Conservation (phyloP, 2,329 filamentous ascomycete genomes). For the Scedosporium dehoogii region DNA sequence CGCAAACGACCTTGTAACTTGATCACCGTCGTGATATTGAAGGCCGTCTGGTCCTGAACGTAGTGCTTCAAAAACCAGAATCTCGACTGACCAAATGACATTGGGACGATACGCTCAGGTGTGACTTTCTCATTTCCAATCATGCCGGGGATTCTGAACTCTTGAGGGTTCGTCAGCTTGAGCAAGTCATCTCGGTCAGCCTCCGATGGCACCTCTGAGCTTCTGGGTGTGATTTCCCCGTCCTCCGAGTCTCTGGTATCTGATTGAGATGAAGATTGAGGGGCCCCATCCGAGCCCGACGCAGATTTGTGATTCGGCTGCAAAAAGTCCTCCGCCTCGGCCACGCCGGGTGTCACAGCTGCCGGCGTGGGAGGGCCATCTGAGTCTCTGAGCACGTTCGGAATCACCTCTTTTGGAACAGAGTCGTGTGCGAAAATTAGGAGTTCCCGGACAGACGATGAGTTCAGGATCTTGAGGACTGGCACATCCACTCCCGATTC, state of each 20-base stretch:
- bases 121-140: background rate
- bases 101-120: constrained; percentile 11
- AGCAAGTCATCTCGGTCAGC: background rate
- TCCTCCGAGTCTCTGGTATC: background rate
- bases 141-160: background rate
- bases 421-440: background rate
- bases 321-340: background rate
- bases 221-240: background rate
- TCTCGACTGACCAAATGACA: constrained; percentile 27
- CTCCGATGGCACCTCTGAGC: background rate
- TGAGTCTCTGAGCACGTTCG: background rate
- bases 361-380: background rate
- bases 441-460: background rate
- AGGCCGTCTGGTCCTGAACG: constrained; percentile 25
- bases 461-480: constrained; percentile 26
- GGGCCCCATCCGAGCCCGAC: background rate
- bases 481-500: constrained; percentile 32
- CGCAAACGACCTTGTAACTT: constrained; percentile 21
- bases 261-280: background rate
- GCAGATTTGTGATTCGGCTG: background rate
- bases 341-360: background rate
- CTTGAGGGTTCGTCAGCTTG: background rate
- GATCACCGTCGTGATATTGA: constrained; percentile 25
- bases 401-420: background rate
- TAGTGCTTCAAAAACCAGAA: constrained; percentile 27